phyloP scores from a whole-genome alignment of 805 yeast species.

The Zygosaccharomyces gambellarensis region DNA sequence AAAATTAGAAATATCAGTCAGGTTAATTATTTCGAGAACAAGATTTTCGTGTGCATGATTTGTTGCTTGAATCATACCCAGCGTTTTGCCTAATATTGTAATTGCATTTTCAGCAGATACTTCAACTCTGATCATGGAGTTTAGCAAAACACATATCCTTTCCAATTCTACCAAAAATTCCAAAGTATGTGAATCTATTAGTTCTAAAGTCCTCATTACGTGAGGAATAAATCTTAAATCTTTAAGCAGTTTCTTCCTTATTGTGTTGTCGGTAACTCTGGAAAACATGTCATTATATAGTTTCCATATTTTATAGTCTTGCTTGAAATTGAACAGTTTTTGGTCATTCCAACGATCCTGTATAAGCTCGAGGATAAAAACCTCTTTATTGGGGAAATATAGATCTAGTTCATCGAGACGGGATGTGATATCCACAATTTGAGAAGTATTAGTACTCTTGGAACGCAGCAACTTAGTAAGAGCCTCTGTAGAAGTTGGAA shows the following conservation, averaged over 20 bases:
- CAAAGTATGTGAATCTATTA: slow-evolving; percentile 7
- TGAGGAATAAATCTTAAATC: slow-evolving; percentile 38
- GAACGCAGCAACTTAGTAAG: slow-evolving; percentile 56
- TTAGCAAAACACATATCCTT: slow-evolving; percentile 20
- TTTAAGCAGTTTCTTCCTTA: slow-evolving; percentile 40
- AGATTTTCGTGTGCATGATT: slow-evolving; percentile 6
- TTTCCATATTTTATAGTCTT: slow-evolving; percentile 45
- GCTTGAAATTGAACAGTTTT: slow-evolving; percentile 41
- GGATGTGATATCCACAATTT: slow-evolving; percentile 38
- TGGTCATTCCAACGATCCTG: slow-evolving; percentile 55
- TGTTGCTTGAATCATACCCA: slow-evolving; percentile 11
- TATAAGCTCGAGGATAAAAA: slow-evolving; percentile 54
- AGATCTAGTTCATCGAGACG: slow-evolving; percentile 36
- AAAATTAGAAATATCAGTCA: slow-evolving; percentile 20
- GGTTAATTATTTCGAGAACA: slow-evolving; percentile 18
- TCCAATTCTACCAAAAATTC: slow-evolving; percentile 15
- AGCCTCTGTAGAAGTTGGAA: slow-evolving; percentile 41
- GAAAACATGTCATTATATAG: slow-evolving; percentile 43
- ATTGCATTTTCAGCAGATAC: slow-evolving; percentile 25
- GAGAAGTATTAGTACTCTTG: slow-evolving; percentile 41
- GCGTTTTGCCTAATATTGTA: slow-evolving; percentile 19
- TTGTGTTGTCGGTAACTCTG: slow-evolving; percentile 23
- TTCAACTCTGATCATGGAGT: slow-evolving; percentile 25
- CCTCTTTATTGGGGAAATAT: slow-evolving; percentile 50
- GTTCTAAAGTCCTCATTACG: slow-evolving; percentile 19